Evolutionary conservation across 768 basidiomycete genomes (phyloP).

Genomic region (Boletus rubroflammeus): DNA sequence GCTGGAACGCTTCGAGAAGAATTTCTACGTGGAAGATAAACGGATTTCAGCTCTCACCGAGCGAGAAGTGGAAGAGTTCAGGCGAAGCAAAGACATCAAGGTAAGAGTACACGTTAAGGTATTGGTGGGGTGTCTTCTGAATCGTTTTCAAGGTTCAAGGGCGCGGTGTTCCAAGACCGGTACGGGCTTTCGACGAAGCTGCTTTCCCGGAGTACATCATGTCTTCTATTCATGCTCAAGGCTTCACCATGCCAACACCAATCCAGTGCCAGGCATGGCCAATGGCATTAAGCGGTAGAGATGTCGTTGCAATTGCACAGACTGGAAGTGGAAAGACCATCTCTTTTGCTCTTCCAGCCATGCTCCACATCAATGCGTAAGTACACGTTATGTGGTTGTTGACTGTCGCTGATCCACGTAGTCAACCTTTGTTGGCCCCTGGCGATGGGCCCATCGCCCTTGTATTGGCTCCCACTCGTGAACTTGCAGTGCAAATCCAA

Average conservation of each 20-base stretch:
- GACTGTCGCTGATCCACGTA: constrained; percentile 27
- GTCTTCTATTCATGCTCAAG: constrained; percentile 89
- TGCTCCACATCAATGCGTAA: constrained; percentile 99
- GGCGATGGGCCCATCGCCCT: constrained; percentile 98
- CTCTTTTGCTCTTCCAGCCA: constrained; percentile 95
- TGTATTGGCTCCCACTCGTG: constrained; percentile 95
- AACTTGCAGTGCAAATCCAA: constrained; percentile 98
- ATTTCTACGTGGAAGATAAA: constrained; percentile 93
- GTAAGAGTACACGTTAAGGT: constrained; percentile 34
- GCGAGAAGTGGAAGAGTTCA: constrained; percentile 86
- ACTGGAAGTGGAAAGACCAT: constrained; percentile 99
- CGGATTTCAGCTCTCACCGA: constrained; percentile 74
- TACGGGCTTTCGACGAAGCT: constrained; percentile 88
- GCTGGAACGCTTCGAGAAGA: constrained; percentile 91
- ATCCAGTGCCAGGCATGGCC: constrained; percentile 99
- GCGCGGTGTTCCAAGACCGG: constrained; percentile 80
- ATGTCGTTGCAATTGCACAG: constrained; percentile 95
- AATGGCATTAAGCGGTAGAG: constrained; percentile 92
- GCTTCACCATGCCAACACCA: constrained; percentile 85
- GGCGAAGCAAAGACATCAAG: constrained; percentile 82
- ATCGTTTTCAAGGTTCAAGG: constrained; percentile 71
- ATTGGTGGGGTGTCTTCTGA: background rate
- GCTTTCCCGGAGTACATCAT: constrained; percentile 97
- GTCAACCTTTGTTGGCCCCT: constrained; percentile 87
- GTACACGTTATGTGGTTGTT: constrained; percentile 26